A percentile compares a stretch with the other conserved stretches of the same genome.
Evolutionary conservation across 2,329 filamentous ascomycete genomes (phyloP).

Genomic region (Cordyceps pruinosa): DNA sequence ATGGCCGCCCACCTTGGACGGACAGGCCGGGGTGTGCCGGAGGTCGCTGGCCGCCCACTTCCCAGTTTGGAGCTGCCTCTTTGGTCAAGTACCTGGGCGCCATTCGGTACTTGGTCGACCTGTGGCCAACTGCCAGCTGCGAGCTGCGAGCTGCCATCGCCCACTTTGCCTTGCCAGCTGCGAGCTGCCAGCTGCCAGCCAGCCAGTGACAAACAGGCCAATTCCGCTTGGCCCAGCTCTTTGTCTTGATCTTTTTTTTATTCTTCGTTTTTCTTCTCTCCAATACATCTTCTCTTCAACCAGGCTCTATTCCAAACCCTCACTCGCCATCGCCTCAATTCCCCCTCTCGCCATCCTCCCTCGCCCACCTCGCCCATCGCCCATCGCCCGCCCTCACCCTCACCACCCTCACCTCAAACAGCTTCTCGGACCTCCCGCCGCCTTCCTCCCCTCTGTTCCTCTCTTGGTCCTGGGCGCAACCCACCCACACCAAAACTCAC

Average conservation of each 20-base stretch:
- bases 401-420: background rate
- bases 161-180: too few relatives aligned
- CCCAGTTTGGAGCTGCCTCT: background rate
- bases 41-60: too few relatives aligned
- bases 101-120: background rate
- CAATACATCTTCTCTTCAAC: background rate
- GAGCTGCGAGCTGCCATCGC: too few relatives aligned
- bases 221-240: conserved; percentile 1
- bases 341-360: background rate
- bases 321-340: background rate
- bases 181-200: background rate
- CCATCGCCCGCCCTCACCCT: background rate
- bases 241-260: background rate
- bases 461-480: conserved; percentile 8
- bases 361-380: too few relatives aligned
- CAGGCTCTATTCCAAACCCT: background rate
- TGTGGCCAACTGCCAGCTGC: background rate
- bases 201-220: conserved; percentile 10
- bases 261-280: background rate
- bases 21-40: background rate
- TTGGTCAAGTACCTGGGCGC: background rate
- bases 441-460: background rate
- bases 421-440: conserved; percentile 7
- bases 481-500: conserved; percentile 12
- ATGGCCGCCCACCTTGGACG: background rate